Evolutionary conservation across 306 rosid genomes (phyloP), one percentile per base, ranked within the genome.

Genomic region (Pyrus betulifolia): DNA sequence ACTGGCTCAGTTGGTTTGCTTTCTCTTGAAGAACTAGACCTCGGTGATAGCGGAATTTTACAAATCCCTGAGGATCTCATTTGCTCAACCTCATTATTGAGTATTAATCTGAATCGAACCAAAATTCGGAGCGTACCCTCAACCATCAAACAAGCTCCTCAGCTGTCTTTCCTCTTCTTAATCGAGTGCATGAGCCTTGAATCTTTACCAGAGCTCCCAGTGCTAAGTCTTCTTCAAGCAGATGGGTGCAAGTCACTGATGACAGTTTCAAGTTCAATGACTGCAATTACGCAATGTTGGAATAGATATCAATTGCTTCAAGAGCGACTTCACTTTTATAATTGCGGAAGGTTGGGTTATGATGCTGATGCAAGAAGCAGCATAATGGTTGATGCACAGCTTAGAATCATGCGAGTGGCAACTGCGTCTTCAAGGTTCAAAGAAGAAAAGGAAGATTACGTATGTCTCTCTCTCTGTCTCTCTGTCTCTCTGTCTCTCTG

Each of bases 181-280:
- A 35, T 2, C 2, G 0, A 49, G 21, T 77, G 85, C 19, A 18
- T 3, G 21, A 8, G 71, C 4, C 84, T 84, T 54, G 7, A 8
- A 4, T 69, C 69, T 55, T 22, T 22, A 59, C 64, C 6, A 11
- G 28, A 59, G 30, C 84, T 84, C 23, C 87, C 84, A 1, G 8
- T 61, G 0, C 9, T 84, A 2, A 7, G 11, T 6, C 2, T 0
- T 1, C 31, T 84, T 13, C n/a, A 54, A 42, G 84, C 82, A 1
- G 8, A 28, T 22, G 70, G 51, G 17, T 84, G 87, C 19, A 33
- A 52, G 15, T 77, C 84, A 54, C 22, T 84, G 10, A 35, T 74
- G 82, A 77, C 33, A 8, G 68, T 84, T 3, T 30, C 27, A 5
- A 30, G 45, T 27, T 14, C 13, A 11, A 40, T 25, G n/a, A 13